Evolutionary conservation across 495 filamentous ascomycete species (phyloP).

Genomic region (Neurospora sp.): DNA sequence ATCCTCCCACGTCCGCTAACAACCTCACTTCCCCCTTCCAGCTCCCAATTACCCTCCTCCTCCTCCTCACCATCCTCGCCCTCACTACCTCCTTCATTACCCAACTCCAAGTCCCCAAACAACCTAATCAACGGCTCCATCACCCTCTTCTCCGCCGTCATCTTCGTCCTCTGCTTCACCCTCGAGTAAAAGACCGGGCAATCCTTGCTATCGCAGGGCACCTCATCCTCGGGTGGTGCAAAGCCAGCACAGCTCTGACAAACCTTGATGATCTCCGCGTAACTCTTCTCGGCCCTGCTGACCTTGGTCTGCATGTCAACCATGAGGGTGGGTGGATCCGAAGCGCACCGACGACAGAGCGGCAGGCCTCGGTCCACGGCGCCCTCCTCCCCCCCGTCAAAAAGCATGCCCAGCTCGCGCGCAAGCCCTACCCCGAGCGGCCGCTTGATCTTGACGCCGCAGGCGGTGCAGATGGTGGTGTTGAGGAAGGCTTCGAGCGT

Average conservation of each 20-base stretch:
- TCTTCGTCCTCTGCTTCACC: slow-evolving; percentile 54
- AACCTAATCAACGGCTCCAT: slow-evolving; percentile 46
- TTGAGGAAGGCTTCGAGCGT: slow-evolving; percentile 86
- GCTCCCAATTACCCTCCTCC: neutral
- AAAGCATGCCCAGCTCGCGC: neutral
- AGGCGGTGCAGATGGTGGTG: slow-evolving; percentile 67
- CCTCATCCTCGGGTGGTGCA: slow-evolving; percentile 54
- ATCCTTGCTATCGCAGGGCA: slow-evolving; percentile 80
- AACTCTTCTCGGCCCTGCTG: slow-evolving; percentile 51
- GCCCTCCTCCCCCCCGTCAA: neutral
- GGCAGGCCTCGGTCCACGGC: slow-evolving; percentile 4
- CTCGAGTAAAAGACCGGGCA: slow-evolving; percentile 90
- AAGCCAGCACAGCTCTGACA: slow-evolving; percentile 76
- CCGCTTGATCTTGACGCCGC: slow-evolving; percentile 51
- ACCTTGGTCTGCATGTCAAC: slow-evolving; percentile 51
- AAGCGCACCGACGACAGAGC: slow-evolving; percentile 56
- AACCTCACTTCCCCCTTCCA: neutral
- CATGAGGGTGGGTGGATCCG: slow-evolving; percentile 46
- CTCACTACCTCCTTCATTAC: slow-evolving; percentile 21
- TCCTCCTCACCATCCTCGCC: neutral
- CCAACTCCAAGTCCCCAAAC: slow-evolving; percentile 38
- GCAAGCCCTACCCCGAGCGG: neutral
- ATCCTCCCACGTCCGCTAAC: neutral
- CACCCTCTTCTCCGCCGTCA: slow-evolving; percentile 46
- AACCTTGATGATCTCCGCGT: slow-evolving; percentile 56